Conservation (phyloP, 2,329 filamentous ascomycete species). For the Cladorrhinum sp. region DNA sequence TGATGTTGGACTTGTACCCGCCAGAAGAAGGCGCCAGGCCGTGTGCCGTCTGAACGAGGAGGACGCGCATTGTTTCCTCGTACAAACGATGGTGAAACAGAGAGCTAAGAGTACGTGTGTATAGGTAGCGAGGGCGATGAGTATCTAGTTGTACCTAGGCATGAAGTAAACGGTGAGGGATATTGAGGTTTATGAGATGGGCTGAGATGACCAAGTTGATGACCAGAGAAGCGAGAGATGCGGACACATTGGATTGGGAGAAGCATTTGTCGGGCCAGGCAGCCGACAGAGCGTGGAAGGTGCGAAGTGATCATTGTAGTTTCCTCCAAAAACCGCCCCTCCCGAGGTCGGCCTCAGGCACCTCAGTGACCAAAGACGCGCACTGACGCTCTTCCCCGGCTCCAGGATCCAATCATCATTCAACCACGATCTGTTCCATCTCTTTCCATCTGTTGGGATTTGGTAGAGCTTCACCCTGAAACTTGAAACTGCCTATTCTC, state of each 20-base stretch:
- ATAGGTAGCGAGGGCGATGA: not conserved
- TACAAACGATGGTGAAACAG: not conserved
- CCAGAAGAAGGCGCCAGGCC: slow-evolving; percentile 27
- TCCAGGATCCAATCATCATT: too few relatives aligned
- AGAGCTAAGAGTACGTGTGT: not conserved
- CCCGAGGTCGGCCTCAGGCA: too few relatives aligned
- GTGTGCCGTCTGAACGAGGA: slow-evolving; percentile 28
- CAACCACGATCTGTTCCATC: too few relatives aligned
- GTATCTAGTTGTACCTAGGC: not conserved
- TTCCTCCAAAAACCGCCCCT: too few relatives aligned
- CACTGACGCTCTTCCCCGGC: too few relatives aligned
- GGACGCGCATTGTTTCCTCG: slow-evolving; percentile 21
- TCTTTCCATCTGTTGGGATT: too few relatives aligned
- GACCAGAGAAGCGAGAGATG: not conserved
- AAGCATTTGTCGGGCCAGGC: too few relatives aligned
- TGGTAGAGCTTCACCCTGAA: too few relatives aligned
- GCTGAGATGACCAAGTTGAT: not conserved
- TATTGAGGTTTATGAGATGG: not conserved
- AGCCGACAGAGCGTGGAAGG: too few relatives aligned
- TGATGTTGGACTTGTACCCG: slow-evolving; percentile 27
- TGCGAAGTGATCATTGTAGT: too few relatives aligned
- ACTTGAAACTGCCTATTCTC: too few relatives aligned
- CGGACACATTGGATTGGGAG: not conserved
- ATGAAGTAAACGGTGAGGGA: not conserved
- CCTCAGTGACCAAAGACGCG: too few relatives aligned